Base-by-base conservation (phyloP, 2,329 filamentous ascomycete genomes). In the Paecilomyces fulvus region DNA sequence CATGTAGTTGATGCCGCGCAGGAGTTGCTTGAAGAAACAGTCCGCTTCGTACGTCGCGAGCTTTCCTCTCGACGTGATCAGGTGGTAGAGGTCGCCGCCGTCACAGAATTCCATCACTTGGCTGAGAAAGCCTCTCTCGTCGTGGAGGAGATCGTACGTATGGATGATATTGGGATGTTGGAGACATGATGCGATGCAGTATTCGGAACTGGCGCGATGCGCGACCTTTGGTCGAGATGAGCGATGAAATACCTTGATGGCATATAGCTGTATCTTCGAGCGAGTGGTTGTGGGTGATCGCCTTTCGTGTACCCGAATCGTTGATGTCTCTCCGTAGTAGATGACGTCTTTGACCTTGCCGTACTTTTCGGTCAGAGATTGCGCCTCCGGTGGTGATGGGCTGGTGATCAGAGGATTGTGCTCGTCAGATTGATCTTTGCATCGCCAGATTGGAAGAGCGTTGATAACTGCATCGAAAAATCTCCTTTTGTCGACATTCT, bases 61-160 rank as follows among this genome's bases (percentile, higher is more conserved):
- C 72, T 92, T 92, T 59, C 87, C 88, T 46, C 88, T 87, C 3
- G 90, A 84, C 12, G 94, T 82, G 14, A 95, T 87, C 2, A 95
- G 80, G 0, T 88, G 92, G 72, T 95, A 95, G 30, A 95, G 77
- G 69, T 95, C 90, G 56, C 90, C 90, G 55, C 90, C 90, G 33
- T 89, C 89, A 69, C 90, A 95, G 69, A 90, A 95, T 73, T 95
- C 90, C 90, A 95, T 95, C 55, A 95, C 90, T 70, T 95, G 90
- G 72, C 90, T 95, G 72, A 90, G 95, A 67, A 91, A 88, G 59
- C 90, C 4, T 89, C 94, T 94, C 65, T 89, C 83, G 66, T 95
- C 90, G 72, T 92, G 87, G 28, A 95, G 81, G n/a, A 95, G 80
- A 67, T 95, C 90, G 56, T 95, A 82, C 0, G 90, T 95, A 70